Percentiles rank a stretch among this genome's conserved stretches.
phyloP scores from a whole-genome alignment of 805 yeast species.

The Candida verbasci region DNA sequence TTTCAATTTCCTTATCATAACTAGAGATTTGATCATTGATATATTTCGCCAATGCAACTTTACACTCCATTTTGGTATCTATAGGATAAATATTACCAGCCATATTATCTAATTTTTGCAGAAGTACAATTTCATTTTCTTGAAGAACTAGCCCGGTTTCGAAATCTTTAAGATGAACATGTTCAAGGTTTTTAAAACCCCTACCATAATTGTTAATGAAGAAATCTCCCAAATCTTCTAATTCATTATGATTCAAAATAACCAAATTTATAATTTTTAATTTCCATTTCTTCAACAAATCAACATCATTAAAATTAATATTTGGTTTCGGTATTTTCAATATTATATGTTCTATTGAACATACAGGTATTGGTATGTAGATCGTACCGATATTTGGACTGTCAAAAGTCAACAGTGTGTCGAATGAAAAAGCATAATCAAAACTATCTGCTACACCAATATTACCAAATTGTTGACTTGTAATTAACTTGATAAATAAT shows the following conservation, averaged over 20 bases:
- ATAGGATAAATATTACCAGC: conserved; percentile 18
- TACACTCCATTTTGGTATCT: conserved; percentile 8
- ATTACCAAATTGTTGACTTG: conserved; percentile 31
- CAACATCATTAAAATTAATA: conserved; percentile 12
- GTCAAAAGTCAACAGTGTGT: conserved; percentile 24
- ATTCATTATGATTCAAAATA: conserved; percentile 23
- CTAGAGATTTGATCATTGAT: conserved; percentile 19
- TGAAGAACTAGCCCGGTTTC: conserved; percentile 15
- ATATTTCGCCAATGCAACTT: conserved; percentile 23
- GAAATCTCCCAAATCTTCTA: conserved; percentile 14
- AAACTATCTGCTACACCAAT: conserved; percentile 20
- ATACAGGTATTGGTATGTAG: conserved; percentile 31
- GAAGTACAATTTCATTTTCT: conserved; percentile 21
- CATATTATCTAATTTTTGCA: conserved; percentile 14
- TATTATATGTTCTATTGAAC: conserved; percentile 28
- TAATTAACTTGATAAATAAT: conserved; percentile 23
- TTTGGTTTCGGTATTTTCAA: conserved; percentile 19
- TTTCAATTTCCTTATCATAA: conserved; percentile 14
- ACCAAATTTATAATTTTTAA: conserved; percentile 23
- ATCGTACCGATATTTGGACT: conserved; percentile 37
- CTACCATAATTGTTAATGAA: conserved; percentile 24
- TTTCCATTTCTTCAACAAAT: conserved; percentile 29
- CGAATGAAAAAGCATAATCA: conserved; percentile 35
- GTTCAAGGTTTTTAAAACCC: conserved; percentile 15
- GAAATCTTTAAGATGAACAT: conserved; percentile 15